These are phyloP conservation scores for Leonotis leonurus DNA, from an alignment of 257 asterid genomes.

Conservation along the genomic window DNA sequence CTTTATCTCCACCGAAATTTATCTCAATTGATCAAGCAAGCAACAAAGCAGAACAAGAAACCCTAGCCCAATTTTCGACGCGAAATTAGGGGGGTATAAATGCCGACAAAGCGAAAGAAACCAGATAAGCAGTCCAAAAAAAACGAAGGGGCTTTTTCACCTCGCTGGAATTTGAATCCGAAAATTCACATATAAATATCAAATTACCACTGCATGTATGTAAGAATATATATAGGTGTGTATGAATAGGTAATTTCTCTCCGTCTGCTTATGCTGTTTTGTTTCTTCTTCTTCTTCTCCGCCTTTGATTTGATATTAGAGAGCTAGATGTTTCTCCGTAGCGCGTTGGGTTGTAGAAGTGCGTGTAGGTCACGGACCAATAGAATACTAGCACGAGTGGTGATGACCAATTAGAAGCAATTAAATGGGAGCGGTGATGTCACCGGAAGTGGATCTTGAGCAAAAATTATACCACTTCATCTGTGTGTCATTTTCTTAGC, in stretches of 20 bases:
- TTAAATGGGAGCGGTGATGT: no score
- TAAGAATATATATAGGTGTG: no score
- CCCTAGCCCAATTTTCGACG: slow-evolving; percentile 22
- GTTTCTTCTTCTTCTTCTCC: neutral
- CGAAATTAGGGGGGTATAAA: neutral
- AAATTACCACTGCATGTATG: neutral
- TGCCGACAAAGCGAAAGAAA: slow-evolving; percentile 8
- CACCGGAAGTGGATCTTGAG: no score
- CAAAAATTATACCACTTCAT: no score
- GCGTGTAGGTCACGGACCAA: slow-evolving; percentile 30
- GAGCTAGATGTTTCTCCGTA: neutral
- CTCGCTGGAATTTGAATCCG: slow-evolving; percentile 12
- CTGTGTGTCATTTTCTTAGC: no score
- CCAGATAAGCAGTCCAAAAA: neutral
- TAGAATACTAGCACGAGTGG: neutral
- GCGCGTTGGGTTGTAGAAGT: no score
- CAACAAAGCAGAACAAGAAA: slow-evolving; percentile 9
- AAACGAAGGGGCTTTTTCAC: neutral
- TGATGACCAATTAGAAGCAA: slow-evolving; percentile 31
- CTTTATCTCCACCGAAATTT: slow-evolving; percentile 2
- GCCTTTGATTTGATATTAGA: neutral
- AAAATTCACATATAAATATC: neutral
- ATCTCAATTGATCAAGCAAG: slow-evolving; percentile 6
- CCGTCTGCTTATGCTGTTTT: neutral
- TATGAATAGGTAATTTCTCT: slow-evolving; percentile 1